Conservation (phyloP, 176 grass and related monocot genomes). For the Sorghum bicolor region Sorghum_bicolor_NCBIv3 NC_012870.2:72219001-72219500, state of each 20-base stretch:
- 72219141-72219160: constrained; percentile 52
- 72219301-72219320: constrained; percentile 91
- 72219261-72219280: constrained; percentile 38
- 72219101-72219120: constrained; percentile 9
- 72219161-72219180: constrained; percentile 81
- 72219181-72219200: constrained; percentile 80
- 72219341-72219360: constrained; percentile 86
- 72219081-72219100: constrained; percentile 44
- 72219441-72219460: constrained; percentile 93
- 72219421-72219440: constrained; percentile 85
- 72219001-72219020: constrained; percentile 73
- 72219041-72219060: constrained; percentile 91
- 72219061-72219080: constrained; percentile 83
- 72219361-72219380: background rate
- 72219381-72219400: constrained; percentile 25
- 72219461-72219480: constrained; percentile 89
- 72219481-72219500: constrained; percentile 79
- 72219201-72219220: constrained; percentile 74
- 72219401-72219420: constrained; percentile 39
- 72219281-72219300: constrained; percentile 75
- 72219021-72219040: constrained; percentile 97
- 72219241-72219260: constrained; percentile 69
- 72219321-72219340: constrained; percentile 79
- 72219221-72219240: constrained; percentile 70
- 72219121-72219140: constrained; percentile 21